Conservation (phyloP, 305 asterid species). For the Fraxinus sp. region DNA sequence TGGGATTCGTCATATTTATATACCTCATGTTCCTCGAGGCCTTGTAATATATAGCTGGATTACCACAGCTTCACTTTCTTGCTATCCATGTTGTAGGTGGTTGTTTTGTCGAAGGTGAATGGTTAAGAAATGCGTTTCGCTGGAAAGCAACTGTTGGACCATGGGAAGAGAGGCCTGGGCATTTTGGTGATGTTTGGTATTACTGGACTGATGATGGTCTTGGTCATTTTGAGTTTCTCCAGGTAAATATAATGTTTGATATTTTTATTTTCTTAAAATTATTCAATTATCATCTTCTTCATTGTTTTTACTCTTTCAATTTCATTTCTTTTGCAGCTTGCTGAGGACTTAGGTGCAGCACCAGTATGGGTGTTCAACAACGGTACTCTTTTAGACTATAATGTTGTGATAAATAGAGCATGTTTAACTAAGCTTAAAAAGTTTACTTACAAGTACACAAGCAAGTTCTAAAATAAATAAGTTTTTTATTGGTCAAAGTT, state of each 20-base stretch:
- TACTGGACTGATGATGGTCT: conserved; percentile 99
- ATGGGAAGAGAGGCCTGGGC: conserved; percentile 96
- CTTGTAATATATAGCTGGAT: neutral
- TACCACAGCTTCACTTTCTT: conserved; percentile 1
- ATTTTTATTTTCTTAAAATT: neutral
- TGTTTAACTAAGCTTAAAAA: neutral
- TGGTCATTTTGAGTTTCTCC: conserved; percentile 89
- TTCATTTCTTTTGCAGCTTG: conserved; percentile 59
- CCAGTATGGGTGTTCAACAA: conserved; percentile 97
- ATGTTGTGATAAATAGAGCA: neutral
- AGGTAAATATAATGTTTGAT: conserved; percentile 35
- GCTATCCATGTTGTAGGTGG: conserved; percentile 55
- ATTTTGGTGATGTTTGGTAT: conserved; percentile 91
- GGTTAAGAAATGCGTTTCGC: conserved; percentile 87
- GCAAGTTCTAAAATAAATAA: neutral
- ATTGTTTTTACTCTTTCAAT: neutral
- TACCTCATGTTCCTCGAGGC: neutral
- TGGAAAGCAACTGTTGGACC: conserved; percentile 97
- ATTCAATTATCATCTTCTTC: neutral
- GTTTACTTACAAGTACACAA: neutral
- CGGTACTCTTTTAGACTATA: conserved; percentile 42
- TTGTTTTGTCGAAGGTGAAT: conserved; percentile 87
- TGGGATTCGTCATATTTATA: neutral
- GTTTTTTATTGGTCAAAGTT: neutral
- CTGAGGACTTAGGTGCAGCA: conserved; percentile 81